phyloP scores from a whole-genome alignment of 75 land plant species.

The Adiantum capillusveneris region DNA sequence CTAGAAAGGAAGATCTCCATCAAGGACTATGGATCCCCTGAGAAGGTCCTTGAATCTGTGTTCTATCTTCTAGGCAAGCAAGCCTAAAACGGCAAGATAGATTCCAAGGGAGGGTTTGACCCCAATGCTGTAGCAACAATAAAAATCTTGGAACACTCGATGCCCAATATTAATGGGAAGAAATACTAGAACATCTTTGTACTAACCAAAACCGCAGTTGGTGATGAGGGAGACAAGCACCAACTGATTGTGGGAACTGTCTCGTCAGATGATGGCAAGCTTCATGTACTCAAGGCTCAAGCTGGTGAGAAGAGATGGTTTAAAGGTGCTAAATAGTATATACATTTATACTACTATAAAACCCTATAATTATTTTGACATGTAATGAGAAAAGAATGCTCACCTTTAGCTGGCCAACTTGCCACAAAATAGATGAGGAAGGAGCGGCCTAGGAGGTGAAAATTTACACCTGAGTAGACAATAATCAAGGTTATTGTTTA shows the following conservation, averaged over 20 bases:
- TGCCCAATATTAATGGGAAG: conserved; percentile 45
- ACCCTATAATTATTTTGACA: no score
- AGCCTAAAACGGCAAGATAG: conserved; percentile 66
- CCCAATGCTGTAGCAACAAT: conserved; percentile 70
- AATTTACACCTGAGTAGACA: no score
- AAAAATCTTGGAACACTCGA: conserved; percentile 47
- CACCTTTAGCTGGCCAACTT: no score
- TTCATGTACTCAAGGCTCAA: conserved; percentile 92
- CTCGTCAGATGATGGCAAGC: conserved; percentile 63
- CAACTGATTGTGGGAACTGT: conserved; percentile 79
- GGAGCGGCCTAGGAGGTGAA: no score
- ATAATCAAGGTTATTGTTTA: no score
- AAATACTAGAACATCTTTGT: conserved; percentile 63
- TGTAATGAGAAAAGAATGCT: no score
- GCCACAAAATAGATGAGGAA: no score
- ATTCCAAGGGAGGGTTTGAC: conserved; percentile 87
- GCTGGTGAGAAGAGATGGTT: conserved; percentile 99
- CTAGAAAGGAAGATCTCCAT: conserved; percentile 74
- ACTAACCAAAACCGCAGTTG: conserved; percentile 92
- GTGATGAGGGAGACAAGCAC: conserved; percentile 96
- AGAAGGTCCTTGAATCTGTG: conserved; percentile 68
- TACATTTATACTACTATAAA: no score
- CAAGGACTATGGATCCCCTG: conserved; percentile 79
- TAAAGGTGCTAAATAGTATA: conserved; percentile 89
- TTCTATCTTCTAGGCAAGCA: conserved; percentile 83